These are phyloP conservation scores for Thyridium curvatum DNA, from an alignment of 2,329 filamentous ascomycete species.

Conservation along the genomic window DNA sequence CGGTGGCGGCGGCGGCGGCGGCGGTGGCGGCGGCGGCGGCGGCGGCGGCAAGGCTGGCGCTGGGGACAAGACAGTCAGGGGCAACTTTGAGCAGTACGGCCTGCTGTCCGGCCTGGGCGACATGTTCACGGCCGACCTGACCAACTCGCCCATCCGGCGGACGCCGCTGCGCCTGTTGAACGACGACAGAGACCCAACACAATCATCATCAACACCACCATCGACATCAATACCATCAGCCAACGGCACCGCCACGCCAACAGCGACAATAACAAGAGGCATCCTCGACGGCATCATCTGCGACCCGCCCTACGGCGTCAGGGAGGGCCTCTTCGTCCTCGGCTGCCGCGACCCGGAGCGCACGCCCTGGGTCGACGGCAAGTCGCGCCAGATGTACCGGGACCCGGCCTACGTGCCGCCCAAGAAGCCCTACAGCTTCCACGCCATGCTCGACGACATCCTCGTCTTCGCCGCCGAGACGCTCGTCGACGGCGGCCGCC, in stretches of 20 bases:
- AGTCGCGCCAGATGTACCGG: conserved; percentile 64
- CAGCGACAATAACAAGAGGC: not conserved
- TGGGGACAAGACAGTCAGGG: conserved; percentile 44
- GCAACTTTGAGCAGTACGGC: conserved; percentile 83
- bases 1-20: conserved; percentile 52
- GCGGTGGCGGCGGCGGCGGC: conserved; percentile 11
- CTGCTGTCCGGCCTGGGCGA: conserved; percentile 63
- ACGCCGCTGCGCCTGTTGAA: conserved; percentile 16
- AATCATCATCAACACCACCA: too few species aligned
- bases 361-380: conserved; percentile 53
- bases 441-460: conserved; percentile 85
- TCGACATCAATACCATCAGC: too few species aligned
- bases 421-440: conserved; percentile 87
- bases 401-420: conserved; percentile 71
- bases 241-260: conserved; percentile 8
- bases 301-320: conserved; percentile 92
- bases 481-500: conserved; percentile 69
- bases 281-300: conserved; percentile 84
- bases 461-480: conserved; percentile 72
- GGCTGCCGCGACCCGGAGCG: conserved; percentile 65
- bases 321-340: conserved; percentile 85
- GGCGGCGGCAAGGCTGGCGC: too few species aligned
- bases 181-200: too few species aligned
- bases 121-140: conserved; percentile 79
- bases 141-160: conserved; percentile 69